Evolutionary conservation across 305 asterid genomes (phyloP).

Genomic region (Plantago lanceolata): DNA sequence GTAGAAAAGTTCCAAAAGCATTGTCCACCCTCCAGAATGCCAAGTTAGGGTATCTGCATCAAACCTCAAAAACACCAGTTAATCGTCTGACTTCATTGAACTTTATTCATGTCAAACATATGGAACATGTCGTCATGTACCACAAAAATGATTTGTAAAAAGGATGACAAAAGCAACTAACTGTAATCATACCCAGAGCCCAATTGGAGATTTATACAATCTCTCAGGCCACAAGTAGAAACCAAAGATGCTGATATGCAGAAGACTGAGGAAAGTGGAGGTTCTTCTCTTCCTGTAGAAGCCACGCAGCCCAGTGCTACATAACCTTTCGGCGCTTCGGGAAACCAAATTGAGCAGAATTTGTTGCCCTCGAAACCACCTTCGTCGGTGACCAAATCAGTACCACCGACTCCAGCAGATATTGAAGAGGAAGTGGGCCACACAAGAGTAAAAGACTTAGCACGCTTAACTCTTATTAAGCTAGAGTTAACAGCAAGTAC

Average conservation of each 20-base stretch:
- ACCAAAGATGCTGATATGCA: slow-evolving; percentile 79
- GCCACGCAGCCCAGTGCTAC: slow-evolving; percentile 93
- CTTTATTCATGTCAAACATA: neutral
- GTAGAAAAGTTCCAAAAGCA: slow-evolving; percentile 78
- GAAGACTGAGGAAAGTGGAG: slow-evolving; percentile 70
- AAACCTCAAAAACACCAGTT: slow-evolving; percentile 25
- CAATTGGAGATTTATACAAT: slow-evolving; percentile 54
- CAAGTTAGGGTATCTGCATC: slow-evolving; percentile 51
- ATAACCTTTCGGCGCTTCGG: slow-evolving; percentile 90
- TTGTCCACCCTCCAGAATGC: slow-evolving; percentile 97
- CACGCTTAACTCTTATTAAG: slow-evolving; percentile 77
- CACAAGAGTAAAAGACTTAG: slow-evolving; percentile 67
- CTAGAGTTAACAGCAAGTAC: slow-evolving; percentile 85
- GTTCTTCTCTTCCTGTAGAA: slow-evolving; percentile 66
- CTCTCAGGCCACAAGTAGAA: slow-evolving; percentile 82
- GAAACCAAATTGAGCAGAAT: slow-evolving; percentile 85
- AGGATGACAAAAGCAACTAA: slow-evolving; percentile 2
- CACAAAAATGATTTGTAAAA: slow-evolving; percentile 5
- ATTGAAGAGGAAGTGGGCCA: slow-evolving; percentile 52
- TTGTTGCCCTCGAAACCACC: slow-evolving; percentile 32
- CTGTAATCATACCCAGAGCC: slow-evolving; percentile 47
- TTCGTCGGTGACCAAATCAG: slow-evolving; percentile 29
- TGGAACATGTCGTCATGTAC: slow-evolving; percentile 3
- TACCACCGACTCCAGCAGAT: slow-evolving; percentile 16
- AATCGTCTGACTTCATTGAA: slow-evolving; percentile 12